Conservation (phyloP, 140 eudicot species). For the Bidens hawaiensis region DNA sequence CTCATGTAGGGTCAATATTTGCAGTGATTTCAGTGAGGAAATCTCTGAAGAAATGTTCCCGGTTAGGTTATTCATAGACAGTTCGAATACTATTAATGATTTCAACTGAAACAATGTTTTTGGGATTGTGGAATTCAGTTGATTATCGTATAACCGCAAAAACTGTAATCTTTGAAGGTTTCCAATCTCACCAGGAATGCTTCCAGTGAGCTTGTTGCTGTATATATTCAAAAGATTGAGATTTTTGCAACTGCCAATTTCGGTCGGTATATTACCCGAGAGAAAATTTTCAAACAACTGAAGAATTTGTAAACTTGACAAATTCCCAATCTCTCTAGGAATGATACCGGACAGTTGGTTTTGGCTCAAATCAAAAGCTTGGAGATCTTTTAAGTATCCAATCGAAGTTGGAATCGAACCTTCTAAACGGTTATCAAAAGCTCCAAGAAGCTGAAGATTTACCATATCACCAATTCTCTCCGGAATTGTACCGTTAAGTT, state of each 20-base stretch:
- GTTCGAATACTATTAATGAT: too few species aligned
- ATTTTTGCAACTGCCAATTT: slow-evolving; percentile 45
- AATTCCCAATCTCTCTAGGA: slow-evolving; percentile 53
- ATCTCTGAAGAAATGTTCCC: too few species aligned
- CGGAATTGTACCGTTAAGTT: slow-evolving; percentile 66
- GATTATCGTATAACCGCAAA: too few species aligned
- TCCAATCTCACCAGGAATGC: slow-evolving; percentile 65
- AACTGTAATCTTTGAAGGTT: too few species aligned
- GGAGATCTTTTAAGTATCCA: slow-evolving; percentile 32
- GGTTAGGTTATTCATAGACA: too few species aligned
- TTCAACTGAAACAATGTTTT: too few species aligned
- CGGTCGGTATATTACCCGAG: slow-evolving; percentile 32
- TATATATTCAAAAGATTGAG: slow-evolving; percentile 39
- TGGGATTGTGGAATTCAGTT: too few species aligned
- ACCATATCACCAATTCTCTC: slow-evolving; percentile 46
- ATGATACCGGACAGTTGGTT: slow-evolving; percentile 51
- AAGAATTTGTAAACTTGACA: slow-evolving; percentile 41
- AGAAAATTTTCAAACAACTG: slow-evolving; percentile 26
- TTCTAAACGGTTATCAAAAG: slow-evolving; percentile 35
- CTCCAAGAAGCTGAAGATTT: slow-evolving; percentile 45
- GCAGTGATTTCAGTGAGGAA: too few species aligned
- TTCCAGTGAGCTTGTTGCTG: slow-evolving; percentile 47
- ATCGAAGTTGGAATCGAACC: slow-evolving; percentile 67
- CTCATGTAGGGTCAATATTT: too few species aligned
- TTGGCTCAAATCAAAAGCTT: slow-evolving; percentile 44